These are phyloP conservation scores for Withania somnifera DNA, from an alignment of 305 asterid genomes.

Conservation along the genomic window DNA sequence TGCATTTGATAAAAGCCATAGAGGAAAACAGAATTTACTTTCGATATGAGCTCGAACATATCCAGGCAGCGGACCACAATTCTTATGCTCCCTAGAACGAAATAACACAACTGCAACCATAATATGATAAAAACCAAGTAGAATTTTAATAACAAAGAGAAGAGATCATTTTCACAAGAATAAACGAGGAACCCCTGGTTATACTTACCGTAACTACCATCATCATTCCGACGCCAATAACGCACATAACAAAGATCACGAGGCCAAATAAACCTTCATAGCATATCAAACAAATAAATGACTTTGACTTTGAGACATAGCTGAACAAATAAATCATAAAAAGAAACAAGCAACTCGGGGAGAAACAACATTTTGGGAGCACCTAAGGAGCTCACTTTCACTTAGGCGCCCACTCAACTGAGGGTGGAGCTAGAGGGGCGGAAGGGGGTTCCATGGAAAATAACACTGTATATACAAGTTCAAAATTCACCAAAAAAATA, in stretches of 20 bases:
- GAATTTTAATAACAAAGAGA: not conserved
- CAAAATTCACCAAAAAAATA: too few species aligned
- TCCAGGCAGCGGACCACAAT: conserved; percentile 95
- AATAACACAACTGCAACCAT: conserved; percentile 92
- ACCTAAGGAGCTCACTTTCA: not conserved
- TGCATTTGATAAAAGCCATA: too few species aligned
- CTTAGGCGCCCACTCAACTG: too few species aligned
- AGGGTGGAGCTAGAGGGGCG: not conserved
- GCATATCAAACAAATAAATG: not conserved
- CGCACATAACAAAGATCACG: conserved; percentile 99
- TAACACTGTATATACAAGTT: not conserved
- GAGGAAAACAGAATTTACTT: conserved; percentile 47
- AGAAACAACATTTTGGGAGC: too few species aligned
- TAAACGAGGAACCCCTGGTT: conserved; percentile 1
- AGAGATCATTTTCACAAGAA: not conserved
- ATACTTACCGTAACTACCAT: conserved; percentile 87
- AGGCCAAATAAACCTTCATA: conserved; percentile 86
- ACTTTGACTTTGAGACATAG: too few species aligned
- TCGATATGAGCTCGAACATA: conserved; percentile 91
- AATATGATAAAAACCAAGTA: conserved; percentile 12
- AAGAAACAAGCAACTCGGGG: too few species aligned
- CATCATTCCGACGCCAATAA: conserved; percentile 99
- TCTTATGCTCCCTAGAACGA: conserved; percentile 93
- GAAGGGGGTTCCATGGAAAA: not conserved
- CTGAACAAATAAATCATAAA: too few species aligned